Conservation (phyloP, 345 rosid genomes). For the Eucalyptus curtisii region DNA sequence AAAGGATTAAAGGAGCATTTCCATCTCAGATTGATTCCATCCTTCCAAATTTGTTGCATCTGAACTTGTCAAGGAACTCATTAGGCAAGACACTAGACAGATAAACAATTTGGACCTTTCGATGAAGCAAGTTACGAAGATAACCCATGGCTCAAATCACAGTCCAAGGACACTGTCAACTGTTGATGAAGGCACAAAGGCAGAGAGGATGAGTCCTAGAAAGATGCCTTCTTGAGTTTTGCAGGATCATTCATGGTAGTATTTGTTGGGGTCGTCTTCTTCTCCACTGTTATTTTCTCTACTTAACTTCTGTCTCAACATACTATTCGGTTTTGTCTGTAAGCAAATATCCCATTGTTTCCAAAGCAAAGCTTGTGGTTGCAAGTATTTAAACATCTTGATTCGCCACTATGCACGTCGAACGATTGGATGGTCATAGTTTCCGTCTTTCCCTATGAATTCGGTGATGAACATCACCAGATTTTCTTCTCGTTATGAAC, state of each 20-base stretch:
- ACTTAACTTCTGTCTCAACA: background rate
- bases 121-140: background rate
- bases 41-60: background rate
- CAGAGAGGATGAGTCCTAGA: background rate
- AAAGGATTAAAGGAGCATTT: background rate
- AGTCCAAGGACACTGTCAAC: background rate
- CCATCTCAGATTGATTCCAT: background rate
- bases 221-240: background rate
- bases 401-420: slow-evolving; percentile 39
- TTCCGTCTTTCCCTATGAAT: background rate
- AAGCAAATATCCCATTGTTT: background rate
- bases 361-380: background rate
- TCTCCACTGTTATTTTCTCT: background rate
- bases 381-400: slow-evolving; percentile 22
- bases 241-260: background rate
- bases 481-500: background rate
- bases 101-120: slow-evolving; percentile 6
- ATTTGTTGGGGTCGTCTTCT: background rate
- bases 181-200: background rate
- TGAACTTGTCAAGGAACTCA: background rate
- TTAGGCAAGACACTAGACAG: background rate
- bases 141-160: background rate
- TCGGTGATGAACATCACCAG: background rate
- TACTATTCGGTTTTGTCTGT: background rate
- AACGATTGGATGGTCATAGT: slow-evolving; percentile 7